A percentile compares a stretch with the other conserved stretches of the same genome.
Conservation (phyloP, 2,329 filamentous ascomycete genomes). For the Trichoderma arundinaceum region DNA sequence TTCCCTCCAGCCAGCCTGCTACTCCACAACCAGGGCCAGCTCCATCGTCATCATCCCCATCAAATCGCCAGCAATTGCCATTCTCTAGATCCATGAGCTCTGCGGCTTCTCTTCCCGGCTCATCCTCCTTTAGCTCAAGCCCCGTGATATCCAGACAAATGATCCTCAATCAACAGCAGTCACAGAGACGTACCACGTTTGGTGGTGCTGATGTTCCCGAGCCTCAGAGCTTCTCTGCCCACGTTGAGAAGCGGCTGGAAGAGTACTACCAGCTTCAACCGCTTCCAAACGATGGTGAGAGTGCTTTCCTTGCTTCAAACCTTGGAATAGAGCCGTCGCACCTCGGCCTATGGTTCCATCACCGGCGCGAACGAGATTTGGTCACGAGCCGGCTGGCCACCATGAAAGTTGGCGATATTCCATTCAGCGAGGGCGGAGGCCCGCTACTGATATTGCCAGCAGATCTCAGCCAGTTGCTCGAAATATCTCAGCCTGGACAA, state of each 20-base stretch:
- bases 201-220: conserved; percentile 47
- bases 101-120: conserved; percentile 37
- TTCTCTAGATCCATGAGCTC: conserved; percentile 37
- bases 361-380: conserved; percentile 56
- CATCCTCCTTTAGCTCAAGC: conserved; percentile 34
- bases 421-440: conserved; percentile 41
- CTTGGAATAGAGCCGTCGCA: conserved; percentile 58
- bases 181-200: conserved; percentile 49
- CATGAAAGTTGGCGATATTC: conserved; percentile 49
- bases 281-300: conserved; percentile 55
- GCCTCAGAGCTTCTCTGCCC: conserved; percentile 54
- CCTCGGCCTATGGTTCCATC: conserved; percentile 62
- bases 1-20: conserved; percentile 35
- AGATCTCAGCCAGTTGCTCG: conserved; percentile 57
- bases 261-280: conserved; percentile 58
- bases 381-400: conserved; percentile 53
- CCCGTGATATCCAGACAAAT: conserved; percentile 48
- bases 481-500: conserved; percentile 55
- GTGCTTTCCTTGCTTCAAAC: conserved; percentile 61
- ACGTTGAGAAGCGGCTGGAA: conserved; percentile 58
- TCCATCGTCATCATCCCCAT: conserved; percentile 36
- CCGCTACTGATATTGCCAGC: conserved; percentile 58
- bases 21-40: conserved; percentile 34
- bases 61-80: conserved; percentile 33
- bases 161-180: conserved; percentile 54